Evolutionary conservation across 106 monocot species (phyloP), one percentile per base, ranked within the genome.

Genomic region (Apostasia ramifera): DNA sequence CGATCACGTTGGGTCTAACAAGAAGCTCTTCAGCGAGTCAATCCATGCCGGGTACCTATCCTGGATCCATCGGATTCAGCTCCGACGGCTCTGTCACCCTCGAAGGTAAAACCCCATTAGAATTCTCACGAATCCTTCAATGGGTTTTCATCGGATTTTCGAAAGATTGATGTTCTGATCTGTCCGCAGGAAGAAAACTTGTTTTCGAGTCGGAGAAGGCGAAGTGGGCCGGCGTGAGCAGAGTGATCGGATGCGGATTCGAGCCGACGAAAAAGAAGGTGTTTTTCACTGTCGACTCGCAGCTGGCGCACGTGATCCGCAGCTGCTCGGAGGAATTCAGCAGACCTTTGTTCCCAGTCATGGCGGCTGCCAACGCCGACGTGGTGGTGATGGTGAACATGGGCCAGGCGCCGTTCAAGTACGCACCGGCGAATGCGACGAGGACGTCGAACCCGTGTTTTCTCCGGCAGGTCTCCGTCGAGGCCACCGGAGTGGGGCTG

Each of bases 221-320:
- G 44, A 53, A 60, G n/a, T 91, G 91, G 88, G 77, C 71, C 1
- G 74, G 45, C 0, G 83, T 74, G 40, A 76, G 83, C 83, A 83
- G 61, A 67, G 83, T 83, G 49, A 78, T 94, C 54, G 94, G 94
- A 0, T 88, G 88, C 71, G 94, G 94, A 6, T 88, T 83, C 73
- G 70, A 81, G 44, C 94, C 91, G 14, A 59, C 63, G 15, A 88
- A 74, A 74, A 83, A 91, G 80, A 84, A 80, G 74, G 94, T 91
- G 14, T 85, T 80, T 83, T 84, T 95, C 78, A 95, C 94, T 11
- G 59, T 88, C 48, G 91, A 91, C 71, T 78, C 81, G 38, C 69
- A 77, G 15, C 37, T 95, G 38, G 51, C 78, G 10, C 88, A 91
- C 51, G 79, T 73, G 26, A 72, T 91, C 53, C 76, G 77, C 64